Percentiles rank a stretch among this genome's conserved stretches.
Conservation (phyloP, 345 rosid genomes). For the Zanthoxylum bungeanum region DNA sequence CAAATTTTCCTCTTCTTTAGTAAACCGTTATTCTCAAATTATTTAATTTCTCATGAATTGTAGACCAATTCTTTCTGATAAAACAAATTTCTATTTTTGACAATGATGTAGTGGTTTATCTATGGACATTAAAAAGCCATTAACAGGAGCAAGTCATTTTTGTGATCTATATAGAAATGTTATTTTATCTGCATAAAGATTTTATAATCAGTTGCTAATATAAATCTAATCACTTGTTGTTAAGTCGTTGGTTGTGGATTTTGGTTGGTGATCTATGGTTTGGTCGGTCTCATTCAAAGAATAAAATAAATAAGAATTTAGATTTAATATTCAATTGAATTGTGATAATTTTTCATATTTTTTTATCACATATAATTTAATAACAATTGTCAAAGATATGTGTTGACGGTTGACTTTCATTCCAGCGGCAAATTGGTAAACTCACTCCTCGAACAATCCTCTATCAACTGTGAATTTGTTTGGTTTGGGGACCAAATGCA, state of each 20-base stretch:
- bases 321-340: too few relatives aligned
- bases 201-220: neutral
- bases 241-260: conserved; percentile 23
- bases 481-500: too few relatives aligned
- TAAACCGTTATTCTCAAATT: neutral
- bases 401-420: too few relatives aligned
- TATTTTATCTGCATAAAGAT: neutral
- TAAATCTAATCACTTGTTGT: conserved; percentile 3
- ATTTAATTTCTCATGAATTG: neutral
- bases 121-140: neutral
- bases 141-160: neutral
- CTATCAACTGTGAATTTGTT: too few relatives aligned
- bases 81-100: neutral
- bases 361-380: too few relatives aligned
- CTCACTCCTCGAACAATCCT: too few relatives aligned
- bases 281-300: conserved; percentile 24
- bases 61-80: neutral
- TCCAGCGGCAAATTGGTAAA: too few relatives aligned
- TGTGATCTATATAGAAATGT: neutral
- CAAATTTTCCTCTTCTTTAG: neutral
- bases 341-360: too few relatives aligned
- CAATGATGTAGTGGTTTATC: neutral
- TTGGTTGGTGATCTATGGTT: conserved; percentile 45
- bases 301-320: neutral
- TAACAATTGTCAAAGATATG: too few relatives aligned